phyloP scores from a whole-genome alignment of 371 early-diverging fungal species.

The Mucor indicus region DNA sequence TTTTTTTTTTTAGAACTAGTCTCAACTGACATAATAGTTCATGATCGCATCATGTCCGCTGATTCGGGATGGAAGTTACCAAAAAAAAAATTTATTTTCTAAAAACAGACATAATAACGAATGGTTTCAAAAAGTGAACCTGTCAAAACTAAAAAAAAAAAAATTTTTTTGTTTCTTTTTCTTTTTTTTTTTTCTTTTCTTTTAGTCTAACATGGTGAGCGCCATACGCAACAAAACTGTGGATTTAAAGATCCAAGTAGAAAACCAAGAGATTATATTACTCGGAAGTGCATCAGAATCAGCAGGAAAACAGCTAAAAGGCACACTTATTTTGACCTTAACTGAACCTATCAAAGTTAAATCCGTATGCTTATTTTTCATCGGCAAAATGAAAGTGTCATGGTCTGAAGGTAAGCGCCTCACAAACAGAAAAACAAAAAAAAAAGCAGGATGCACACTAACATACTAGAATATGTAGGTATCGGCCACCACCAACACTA shows the following conservation, averaged over 20 bases:
- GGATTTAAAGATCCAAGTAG: constrained; percentile 33
- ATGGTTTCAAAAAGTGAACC: background rate
- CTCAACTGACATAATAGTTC: too few relatives aligned
- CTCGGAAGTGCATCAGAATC: constrained; percentile 15
- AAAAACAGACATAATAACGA: background rate
- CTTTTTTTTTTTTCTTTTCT: background rate
- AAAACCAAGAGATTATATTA: constrained; percentile 24
- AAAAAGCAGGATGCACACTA: too few relatives aligned
- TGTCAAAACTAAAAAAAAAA: too few relatives aligned
- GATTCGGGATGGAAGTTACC: too few relatives aligned
- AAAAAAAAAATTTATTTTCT: background rate
- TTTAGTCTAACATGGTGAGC: constrained; percentile 8
- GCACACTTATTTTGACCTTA: constrained; percentile 12
- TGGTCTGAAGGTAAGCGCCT: constrained; percentile 28
- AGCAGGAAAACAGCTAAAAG: constrained; percentile 24
- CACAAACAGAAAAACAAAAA: background rate
- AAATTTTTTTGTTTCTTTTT: background rate
- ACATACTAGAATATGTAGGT: constrained; percentile 1
- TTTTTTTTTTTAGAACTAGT: too few relatives aligned
- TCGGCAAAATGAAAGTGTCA: constrained; percentile 30
- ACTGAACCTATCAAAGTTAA: constrained; percentile 25
- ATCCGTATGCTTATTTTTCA: constrained; percentile 17
- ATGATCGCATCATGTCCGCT: too few relatives aligned
- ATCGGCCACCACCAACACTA: constrained; percentile 27
- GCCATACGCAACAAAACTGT: constrained; percentile 17